Evolutionary conservation across 2,329 filamentous ascomycete species (phyloP).

Genomic region (Cladophialophora psammophila): DNA sequence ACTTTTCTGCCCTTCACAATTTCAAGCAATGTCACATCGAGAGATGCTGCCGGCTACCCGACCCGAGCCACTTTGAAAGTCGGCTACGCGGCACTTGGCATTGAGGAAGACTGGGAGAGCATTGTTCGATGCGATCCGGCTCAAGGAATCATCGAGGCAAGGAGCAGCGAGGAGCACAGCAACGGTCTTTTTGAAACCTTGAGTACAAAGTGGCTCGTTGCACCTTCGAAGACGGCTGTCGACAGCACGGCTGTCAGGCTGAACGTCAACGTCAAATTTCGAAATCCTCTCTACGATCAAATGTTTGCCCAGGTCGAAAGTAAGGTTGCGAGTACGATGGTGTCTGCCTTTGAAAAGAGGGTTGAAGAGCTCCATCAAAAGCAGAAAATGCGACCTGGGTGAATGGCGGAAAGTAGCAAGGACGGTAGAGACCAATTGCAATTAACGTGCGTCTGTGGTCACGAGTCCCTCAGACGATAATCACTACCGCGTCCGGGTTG

Average conservation of each 20-base stretch:
- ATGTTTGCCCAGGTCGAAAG: slow-evolving; percentile 82
- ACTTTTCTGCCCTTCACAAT: slow-evolving; percentile 92
- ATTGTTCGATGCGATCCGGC: slow-evolving; percentile 78
- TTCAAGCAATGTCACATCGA: slow-evolving; percentile 76
- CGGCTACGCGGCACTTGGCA: slow-evolving; percentile 73
- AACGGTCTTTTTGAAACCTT: slow-evolving; percentile 56
- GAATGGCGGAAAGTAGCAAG: not conserved
- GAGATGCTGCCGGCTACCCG: slow-evolving; percentile 68
- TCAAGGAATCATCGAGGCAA: slow-evolving; percentile 73
- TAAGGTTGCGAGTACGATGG: slow-evolving; percentile 85
- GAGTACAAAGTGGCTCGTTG: slow-evolving; percentile 54
- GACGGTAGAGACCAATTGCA: not conserved
- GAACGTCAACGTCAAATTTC: slow-evolving; percentile 80
- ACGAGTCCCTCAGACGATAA: not conserved
- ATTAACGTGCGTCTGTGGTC: not conserved
- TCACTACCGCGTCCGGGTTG: not conserved
- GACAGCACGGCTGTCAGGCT: slow-evolving; percentile 76
- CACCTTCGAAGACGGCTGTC: slow-evolving; percentile 43
- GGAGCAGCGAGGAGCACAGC: slow-evolving; percentile 64
- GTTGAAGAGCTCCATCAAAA: slow-evolving; percentile 63
- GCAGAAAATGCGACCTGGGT: not conserved
- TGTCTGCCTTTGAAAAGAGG: slow-evolving; percentile 87
- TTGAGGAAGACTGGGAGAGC: slow-evolving; percentile 84
- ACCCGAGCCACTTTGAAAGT: slow-evolving; percentile 79
- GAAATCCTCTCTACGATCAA: slow-evolving; percentile 85